Evolutionary conservation across 1,284 basidiomycete genomes (phyloP).

Genomic region (Coniferiporia sulphurascens): DNA sequence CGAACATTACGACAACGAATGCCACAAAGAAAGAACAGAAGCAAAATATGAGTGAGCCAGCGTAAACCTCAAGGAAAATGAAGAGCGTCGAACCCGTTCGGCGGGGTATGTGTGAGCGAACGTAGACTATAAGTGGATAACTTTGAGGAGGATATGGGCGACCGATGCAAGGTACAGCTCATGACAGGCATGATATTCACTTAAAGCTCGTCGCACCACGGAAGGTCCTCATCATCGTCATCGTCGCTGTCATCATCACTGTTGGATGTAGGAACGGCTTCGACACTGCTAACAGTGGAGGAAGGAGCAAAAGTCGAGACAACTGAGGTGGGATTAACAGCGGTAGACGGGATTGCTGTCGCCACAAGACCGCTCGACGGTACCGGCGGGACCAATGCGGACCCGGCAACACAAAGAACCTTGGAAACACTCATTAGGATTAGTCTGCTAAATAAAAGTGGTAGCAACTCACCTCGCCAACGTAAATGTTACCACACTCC

Average conservation of each 20-base stretch:
- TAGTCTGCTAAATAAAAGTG: no score
- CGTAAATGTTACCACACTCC: slow-evolving; percentile 57
- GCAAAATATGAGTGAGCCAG: not conserved
- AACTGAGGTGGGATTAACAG: slow-evolving; percentile 22
- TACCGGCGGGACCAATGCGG: slow-evolving; percentile 36
- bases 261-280: slow-evolving; percentile 17
- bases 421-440: slow-evolving; percentile 21
- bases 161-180: not conserved
- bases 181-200: not conserved
- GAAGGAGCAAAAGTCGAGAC: slow-evolving; percentile 23
- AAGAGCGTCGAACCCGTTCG: not conserved
- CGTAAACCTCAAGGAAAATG: not conserved
- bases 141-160: no score
- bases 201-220: slow-evolving; percentile 51
- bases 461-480: slow-evolving; percentile 48
- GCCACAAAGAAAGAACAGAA: not conserved
- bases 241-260: slow-evolving; percentile 17
- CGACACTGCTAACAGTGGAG: slow-evolving; percentile 14
- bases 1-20: slow-evolving; percentile 2
- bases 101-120: not conserved
- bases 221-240: slow-evolving; percentile 45
- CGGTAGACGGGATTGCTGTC: slow-evolving; percentile 32
- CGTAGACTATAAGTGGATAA: not conserved
- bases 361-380: slow-evolving; percentile 33
- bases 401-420: slow-evolving; percentile 47